These are phyloP conservation scores for Marasmius sp. DNA, from an alignment of 1,284 basidiomycete genomes.

Conservation along the genomic window DNA sequence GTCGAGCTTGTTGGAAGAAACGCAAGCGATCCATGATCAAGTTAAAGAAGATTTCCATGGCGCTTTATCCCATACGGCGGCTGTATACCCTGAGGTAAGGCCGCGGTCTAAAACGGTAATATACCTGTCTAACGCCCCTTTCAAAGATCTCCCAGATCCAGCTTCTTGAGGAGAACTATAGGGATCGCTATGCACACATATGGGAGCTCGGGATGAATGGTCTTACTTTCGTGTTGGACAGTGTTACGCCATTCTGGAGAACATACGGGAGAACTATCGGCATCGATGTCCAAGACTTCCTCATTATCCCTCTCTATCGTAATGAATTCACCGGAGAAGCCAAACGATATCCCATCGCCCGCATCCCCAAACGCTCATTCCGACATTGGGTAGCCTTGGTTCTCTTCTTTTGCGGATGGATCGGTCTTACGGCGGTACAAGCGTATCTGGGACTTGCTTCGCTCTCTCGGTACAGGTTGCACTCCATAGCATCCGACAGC, in stretches of 20 bases:
- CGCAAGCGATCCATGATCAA: constrained; percentile 51
- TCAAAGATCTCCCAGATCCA: constrained; percentile 63
- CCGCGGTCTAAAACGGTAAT: background rate
- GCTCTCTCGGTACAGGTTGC: constrained; percentile 47
- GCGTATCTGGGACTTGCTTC: constrained; percentile 52
- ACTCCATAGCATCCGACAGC: constrained; percentile 54
- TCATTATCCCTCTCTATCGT: constrained; percentile 76
- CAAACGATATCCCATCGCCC: constrained; percentile 60
- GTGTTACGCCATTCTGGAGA: constrained; percentile 74
- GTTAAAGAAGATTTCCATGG: constrained; percentile 68
- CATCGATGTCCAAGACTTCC: constrained; percentile 72
- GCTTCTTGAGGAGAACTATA: constrained; percentile 70
- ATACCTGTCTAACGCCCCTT: constrained; percentile 5
- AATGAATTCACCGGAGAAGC: constrained; percentile 78
- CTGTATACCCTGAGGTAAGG: constrained; percentile 71
- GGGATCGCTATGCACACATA: constrained; percentile 71
- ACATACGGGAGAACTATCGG: constrained; percentile 76
- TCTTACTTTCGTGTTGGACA: constrained; percentile 69
- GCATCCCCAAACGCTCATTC: constrained; percentile 60
- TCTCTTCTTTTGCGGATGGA: constrained; percentile 46
- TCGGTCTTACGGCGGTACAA: constrained; percentile 51
- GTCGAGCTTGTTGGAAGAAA: constrained; percentile 43
- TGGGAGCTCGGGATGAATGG: constrained; percentile 77
- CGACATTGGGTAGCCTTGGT: constrained; percentile 66
- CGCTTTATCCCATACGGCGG: constrained; percentile 68